Evolutionary conservation across 805 yeast species (phyloP).

Genomic region (Saccharomycopsis amapae): DNA sequence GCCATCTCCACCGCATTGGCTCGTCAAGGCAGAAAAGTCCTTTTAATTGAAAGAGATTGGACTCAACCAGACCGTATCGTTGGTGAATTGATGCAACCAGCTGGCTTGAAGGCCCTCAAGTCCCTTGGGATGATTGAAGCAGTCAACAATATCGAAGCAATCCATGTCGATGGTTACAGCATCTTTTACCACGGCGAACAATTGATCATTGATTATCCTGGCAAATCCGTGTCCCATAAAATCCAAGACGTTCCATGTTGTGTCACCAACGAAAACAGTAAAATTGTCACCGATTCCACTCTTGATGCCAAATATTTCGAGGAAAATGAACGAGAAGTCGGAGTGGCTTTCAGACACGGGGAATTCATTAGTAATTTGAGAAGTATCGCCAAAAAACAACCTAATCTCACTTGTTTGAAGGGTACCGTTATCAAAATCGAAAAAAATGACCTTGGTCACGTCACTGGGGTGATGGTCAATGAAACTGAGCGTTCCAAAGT

Average conservation of each 20-base stretch:
- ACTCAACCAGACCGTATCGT: slow-evolving; percentile 90
- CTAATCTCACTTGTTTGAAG: slow-evolving; percentile 70
- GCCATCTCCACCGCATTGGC: slow-evolving; percentile 86
- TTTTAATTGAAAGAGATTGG: slow-evolving; percentile 80
- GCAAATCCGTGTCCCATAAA: slow-evolving; percentile 36
- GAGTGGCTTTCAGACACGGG: slow-evolving; percentile 93
- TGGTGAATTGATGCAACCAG: slow-evolving; percentile 96
- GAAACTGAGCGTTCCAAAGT: slow-evolving; percentile 35
- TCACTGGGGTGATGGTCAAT: slow-evolving; percentile 70
- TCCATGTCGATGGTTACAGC: slow-evolving; percentile 72
- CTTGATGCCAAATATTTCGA: slow-evolving; percentile 50
- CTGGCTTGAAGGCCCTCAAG: slow-evolving; percentile 79
- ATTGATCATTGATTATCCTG: slow-evolving; percentile 65
- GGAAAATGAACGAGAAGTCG: slow-evolving; percentile 47
- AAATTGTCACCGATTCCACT: slow-evolving; percentile 43
- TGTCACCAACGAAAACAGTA: slow-evolving; percentile 53
- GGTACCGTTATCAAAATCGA: slow-evolving; percentile 74
- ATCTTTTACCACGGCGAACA: slow-evolving; percentile 56
- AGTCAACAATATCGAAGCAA: slow-evolving; percentile 69
- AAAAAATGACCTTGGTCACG: slow-evolving; percentile 44
- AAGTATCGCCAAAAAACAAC: slow-evolving; percentile 55
- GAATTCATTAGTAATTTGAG: slow-evolving; percentile 75
- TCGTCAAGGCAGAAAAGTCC: slow-evolving; percentile 78
- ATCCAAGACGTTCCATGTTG: slow-evolving; percentile 38
- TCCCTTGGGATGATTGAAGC: slow-evolving; percentile 79